A percentile compares a stretch with the other conserved stretches of the same genome.
Evolutionary conservation across 106 monocot species (phyloP).

Genomic region (Hemerocallis citrina): DNA sequence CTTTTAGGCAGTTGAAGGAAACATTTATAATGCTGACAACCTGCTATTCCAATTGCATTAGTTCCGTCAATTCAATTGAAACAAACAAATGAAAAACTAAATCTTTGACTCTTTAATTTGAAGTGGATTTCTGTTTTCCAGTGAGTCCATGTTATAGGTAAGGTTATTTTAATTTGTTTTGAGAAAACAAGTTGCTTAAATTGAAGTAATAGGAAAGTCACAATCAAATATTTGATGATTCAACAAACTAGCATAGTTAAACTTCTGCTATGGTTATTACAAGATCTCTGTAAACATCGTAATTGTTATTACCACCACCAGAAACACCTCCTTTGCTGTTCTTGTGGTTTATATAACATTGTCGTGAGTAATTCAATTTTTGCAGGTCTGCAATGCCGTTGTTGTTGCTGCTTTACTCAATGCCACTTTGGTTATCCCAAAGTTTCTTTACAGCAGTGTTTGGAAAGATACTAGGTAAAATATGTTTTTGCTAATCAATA

Average conservation of each 20-base stretch:
- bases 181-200: too few species aligned
- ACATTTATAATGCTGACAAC: neutral
- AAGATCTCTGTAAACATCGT: too few species aligned
- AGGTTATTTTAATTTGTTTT: neutral
- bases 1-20: neutral
- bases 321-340: neutral
- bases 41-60: neutral
- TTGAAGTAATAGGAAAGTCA: neutral
- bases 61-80: neutral
- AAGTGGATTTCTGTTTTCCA: too few species aligned
- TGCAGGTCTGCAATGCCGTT: constrained; percentile 91
- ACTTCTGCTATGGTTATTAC: too few species aligned
- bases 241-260: neutral
- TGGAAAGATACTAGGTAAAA: constrained; percentile 85
- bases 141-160: neutral
- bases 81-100: neutral
- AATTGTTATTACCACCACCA: neutral
- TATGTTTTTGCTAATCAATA: constrained; percentile 3
- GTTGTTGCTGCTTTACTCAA: constrained; percentile 77
- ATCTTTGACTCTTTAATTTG: neutral
- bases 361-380: constrained; percentile 1
- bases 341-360: neutral
- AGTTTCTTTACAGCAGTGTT: constrained; percentile 89
- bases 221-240: neutral
- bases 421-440: constrained; percentile 80